These are phyloP conservation scores for Prunus yedoensis DNA, from an alignment of 331 rosid species.

Conservation along the genomic window DNA sequence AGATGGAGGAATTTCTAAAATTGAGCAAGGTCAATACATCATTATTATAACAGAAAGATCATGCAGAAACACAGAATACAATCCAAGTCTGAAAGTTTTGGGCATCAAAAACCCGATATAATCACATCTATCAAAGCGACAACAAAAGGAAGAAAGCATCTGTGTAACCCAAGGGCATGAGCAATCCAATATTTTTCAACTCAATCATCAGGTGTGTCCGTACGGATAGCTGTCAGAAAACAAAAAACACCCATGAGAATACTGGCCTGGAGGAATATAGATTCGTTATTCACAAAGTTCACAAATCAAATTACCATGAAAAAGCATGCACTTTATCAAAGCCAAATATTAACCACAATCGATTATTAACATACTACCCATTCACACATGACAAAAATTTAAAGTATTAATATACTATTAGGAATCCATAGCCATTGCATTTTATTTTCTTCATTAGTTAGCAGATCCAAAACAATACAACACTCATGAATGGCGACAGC, in stretches of 20 bases:
- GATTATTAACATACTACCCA: not conserved
- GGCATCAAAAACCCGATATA: not conserved
- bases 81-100: not conserved
- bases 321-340: not conserved
- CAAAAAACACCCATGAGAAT: not conserved
- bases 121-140: not conserved
- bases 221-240: conserved; percentile 11
- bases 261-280: not conserved
- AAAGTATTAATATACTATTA: no score
- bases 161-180: not conserved
- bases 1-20: no score
- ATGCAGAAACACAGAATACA: not conserved
- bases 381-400: not conserved
- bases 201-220: conserved; percentile 18
- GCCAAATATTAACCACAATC: not conserved
- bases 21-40: not conserved
- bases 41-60: conserved; percentile 8
- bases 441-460: not conserved
- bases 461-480: not conserved
- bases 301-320: not conserved
- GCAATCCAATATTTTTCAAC: not conserved
- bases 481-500: not conserved
- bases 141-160: not conserved
- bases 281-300: not conserved
- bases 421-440: not conserved